Conservation (phyloP, 73 alveolate species). For the Loxodes magnus region DNA sequence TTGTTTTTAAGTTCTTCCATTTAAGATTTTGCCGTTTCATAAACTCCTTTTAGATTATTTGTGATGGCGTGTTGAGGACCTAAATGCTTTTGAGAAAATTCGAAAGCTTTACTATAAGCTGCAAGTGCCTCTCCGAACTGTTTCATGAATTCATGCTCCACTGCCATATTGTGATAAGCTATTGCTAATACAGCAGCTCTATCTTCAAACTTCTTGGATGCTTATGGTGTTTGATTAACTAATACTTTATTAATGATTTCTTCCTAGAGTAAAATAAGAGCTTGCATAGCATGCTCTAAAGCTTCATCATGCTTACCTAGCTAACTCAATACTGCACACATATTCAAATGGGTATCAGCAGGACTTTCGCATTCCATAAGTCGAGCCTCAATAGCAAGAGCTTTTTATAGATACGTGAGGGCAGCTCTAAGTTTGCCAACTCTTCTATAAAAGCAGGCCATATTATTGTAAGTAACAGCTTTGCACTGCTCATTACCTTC, state of each 20-base stretch:
- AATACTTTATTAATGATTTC: background rate
- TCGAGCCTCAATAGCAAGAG: conserved; percentile 42
- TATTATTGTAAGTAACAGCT: conserved; percentile 74
- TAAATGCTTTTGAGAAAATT: conserved; percentile 43
- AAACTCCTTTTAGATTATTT: conserved; percentile 27
- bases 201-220: conserved; percentile 41
- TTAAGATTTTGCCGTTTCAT: conserved; percentile 22
- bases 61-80: conserved; percentile 26
- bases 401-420: conserved; percentile 54
- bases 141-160: conserved; percentile 67
- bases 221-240: conserved; percentile 4
- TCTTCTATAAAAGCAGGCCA: conserved; percentile 72
- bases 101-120: conserved; percentile 46
- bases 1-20: conserved; percentile 4
- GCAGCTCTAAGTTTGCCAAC: conserved; percentile 58
- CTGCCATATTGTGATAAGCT: conserved; percentile 77
- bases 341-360: conserved; percentile 76
- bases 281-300: conserved; percentile 47
- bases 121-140: conserved; percentile 47
- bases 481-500: conserved; percentile 40
- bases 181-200: conserved; percentile 66
- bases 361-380: conserved; percentile 10
- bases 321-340: conserved; percentile 68
- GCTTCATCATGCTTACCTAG: conserved; percentile 67
- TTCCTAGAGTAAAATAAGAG: conserved; percentile 6